These are phyloP conservation scores for Massospora cicadina DNA, from an alignment of 371 early-diverging fungal species.

Conservation along the genomic window DNA sequence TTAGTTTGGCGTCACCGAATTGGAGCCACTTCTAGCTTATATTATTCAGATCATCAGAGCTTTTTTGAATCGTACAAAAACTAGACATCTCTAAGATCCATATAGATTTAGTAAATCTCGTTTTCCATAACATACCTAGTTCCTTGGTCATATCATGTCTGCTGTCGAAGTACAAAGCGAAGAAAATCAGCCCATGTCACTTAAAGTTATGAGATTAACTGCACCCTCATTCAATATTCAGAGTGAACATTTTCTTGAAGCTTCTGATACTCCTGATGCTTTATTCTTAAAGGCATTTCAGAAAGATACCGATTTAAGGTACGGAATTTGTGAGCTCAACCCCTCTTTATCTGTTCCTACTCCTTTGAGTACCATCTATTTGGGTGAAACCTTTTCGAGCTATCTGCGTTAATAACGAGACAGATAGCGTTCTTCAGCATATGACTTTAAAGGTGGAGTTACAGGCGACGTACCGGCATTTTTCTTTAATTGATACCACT, in stretches of 20 bases:
- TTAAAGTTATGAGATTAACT: slow-evolving; percentile 5
- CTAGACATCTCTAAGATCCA: no score
- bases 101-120: no score
- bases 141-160: no score
- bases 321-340: not conserved
- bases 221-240: not conserved
- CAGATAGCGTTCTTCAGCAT: slow-evolving; percentile 31
- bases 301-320: not conserved
- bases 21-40: no score
- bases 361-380: slow-evolving; percentile 78
- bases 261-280: not conserved
- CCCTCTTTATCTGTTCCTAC: slow-evolving; percentile 22
- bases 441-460: slow-evolving; percentile 65
- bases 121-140: no score
- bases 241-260: not conserved
- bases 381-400: slow-evolving; percentile 86
- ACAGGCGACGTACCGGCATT: slow-evolving; percentile 63
- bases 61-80: no score
- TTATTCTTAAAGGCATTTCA: not conserved
- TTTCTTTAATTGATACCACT: slow-evolving; percentile 48
- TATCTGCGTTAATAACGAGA: slow-evolving; percentile 78
- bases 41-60: no score
- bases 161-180: not conserved
- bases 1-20: no score
- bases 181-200: not conserved